Percentiles rank a stretch among this genome's conserved stretches.
These are phyloP conservation scores for Hypomyces rosellus DNA, from an alignment of 2,329 filamentous ascomycete species.

Conservation along the genomic window DNA sequence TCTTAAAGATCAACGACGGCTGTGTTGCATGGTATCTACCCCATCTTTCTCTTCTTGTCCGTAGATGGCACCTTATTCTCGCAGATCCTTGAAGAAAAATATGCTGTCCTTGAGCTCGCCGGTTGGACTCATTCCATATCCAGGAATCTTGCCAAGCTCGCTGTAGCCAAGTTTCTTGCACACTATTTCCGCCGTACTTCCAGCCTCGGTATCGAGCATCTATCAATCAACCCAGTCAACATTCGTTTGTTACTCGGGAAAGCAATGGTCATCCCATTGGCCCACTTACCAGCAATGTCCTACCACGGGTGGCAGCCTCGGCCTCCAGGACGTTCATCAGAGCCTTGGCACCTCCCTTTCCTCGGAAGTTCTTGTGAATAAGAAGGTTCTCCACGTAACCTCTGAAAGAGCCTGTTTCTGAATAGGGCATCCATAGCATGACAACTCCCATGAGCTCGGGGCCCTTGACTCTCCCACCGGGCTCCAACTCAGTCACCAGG, in stretches of 20 bases:
- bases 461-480: slow-evolving; percentile 31
- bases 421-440: slow-evolving; percentile 44
- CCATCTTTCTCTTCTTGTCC: background rate
- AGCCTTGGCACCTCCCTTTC: slow-evolving; percentile 43
- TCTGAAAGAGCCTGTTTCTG: slow-evolving; percentile 51
- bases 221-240: slow-evolving; percentile 17
- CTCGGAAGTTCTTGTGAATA: slow-evolving; percentile 44
- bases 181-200: slow-evolving; percentile 45
- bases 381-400: slow-evolving; percentile 53
- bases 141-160: slow-evolving; percentile 49
- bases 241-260: background rate
- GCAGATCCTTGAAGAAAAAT: slow-evolving; percentile 55
- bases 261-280: background rate
- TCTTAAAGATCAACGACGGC: background rate
- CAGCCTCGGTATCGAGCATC: slow-evolving; percentile 48
- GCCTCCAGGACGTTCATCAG: slow-evolving; percentile 50
- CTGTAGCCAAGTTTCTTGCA: slow-evolving; percentile 52
- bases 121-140: slow-evolving; percentile 44
- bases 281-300: slow-evolving; percentile 46
- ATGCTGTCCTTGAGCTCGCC: slow-evolving; percentile 44
- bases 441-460: slow-evolving; percentile 49
- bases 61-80: slow-evolving; percentile 1
- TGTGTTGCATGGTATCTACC: background rate
- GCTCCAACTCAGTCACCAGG: slow-evolving; percentile 35
- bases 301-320: slow-evolving; percentile 43